Evolutionary conservation across 768 basidiomycete genomes (phyloP).

Genomic region (Auricularia sp.): DNA sequence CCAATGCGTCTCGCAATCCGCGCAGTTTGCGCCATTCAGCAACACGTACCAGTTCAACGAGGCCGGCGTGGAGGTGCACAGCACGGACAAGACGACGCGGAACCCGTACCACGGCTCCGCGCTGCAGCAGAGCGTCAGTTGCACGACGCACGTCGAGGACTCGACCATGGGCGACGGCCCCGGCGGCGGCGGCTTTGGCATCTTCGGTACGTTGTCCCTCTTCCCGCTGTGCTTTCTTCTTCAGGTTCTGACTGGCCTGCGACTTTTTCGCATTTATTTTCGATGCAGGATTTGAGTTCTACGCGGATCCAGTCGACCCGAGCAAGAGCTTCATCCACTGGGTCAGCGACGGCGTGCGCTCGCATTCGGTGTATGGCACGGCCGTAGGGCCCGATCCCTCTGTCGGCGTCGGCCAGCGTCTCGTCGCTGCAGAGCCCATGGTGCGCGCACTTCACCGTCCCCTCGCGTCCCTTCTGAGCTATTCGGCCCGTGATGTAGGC

Average conservation of each 20-base stretch:
- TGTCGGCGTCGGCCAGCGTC: conserved; percentile 18
- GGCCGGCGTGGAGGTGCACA: conserved; percentile 14
- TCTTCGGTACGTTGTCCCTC: conserved; percentile 28
- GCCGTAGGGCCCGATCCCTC: conserved; percentile 18
- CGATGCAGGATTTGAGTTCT: conserved; percentile 22
- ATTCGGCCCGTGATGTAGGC: neutral
- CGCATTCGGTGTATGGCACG: conserved; percentile 19
- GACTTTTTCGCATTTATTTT: conserved; percentile 5
- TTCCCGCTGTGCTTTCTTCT: neutral
- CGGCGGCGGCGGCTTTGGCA: conserved; percentile 42
- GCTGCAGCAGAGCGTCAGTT: conserved; percentile 43
- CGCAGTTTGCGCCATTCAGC: conserved; percentile 25
- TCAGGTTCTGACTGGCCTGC: neutral
- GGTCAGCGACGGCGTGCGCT: conserved; percentile 16
- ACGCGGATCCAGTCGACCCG: conserved; percentile 14
- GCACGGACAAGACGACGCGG: conserved; percentile 13
- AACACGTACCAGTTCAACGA: conserved; percentile 21
- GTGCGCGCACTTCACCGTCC: conserved; percentile 17
- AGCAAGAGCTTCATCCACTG: conserved; percentile 21
- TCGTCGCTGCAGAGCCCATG: conserved; percentile 28
- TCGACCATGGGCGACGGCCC: conserved; percentile 62
- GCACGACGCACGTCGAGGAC: conserved; percentile 39
- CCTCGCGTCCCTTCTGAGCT: no score
- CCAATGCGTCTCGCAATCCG: conserved; percentile 25
- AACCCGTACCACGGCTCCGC: conserved; percentile 32